Conservation (phyloP, 2,329 filamentous ascomycete genomes). For the Penicillium frequentans region DNA sequence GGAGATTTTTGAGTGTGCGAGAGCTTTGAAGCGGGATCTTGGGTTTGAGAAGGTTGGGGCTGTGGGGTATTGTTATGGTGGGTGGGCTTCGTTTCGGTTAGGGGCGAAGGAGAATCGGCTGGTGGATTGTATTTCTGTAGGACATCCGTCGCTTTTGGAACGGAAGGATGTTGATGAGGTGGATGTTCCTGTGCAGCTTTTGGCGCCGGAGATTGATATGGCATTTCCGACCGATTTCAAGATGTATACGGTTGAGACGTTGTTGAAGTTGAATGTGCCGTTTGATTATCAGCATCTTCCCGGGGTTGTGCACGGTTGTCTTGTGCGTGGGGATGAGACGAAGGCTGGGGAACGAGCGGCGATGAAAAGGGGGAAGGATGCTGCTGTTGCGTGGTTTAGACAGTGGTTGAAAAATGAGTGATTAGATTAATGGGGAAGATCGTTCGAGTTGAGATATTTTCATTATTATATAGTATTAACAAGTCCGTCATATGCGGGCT, state of each 20-base stretch:
- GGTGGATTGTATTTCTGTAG: conserved; percentile 49
- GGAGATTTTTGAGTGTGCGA: conserved; percentile 37
- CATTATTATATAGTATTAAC: neutral
- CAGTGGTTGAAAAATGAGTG: conserved; percentile 8
- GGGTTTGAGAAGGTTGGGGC: conserved; percentile 35
- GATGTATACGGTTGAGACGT: conserved; percentile 39
- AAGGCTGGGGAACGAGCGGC: conserved; percentile 43
- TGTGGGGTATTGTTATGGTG: conserved; percentile 54
- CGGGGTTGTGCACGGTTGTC: conserved; percentile 49
- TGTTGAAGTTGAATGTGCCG: conserved; percentile 32
- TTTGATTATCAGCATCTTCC: conserved; percentile 57
- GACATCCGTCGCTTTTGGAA: conserved; percentile 48
- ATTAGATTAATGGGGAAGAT: neutral
- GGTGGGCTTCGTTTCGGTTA: conserved; percentile 53
- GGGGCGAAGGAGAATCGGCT: conserved; percentile 43
- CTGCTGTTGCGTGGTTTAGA: conserved; percentile 48
- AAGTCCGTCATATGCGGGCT: neutral
- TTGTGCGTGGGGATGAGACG: conserved; percentile 45
- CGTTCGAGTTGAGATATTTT: neutral
- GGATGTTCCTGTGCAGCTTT: conserved; percentile 52
- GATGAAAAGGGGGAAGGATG: conserved; percentile 51
- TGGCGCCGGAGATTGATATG: conserved; percentile 52
- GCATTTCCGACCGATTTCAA: conserved; percentile 50
- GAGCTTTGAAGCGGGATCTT: conserved; percentile 30
- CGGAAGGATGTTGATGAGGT: conserved; percentile 48